These are phyloP conservation scores for Ammopiptanthus mongolicus DNA, from an alignment of 306 rosid species.

Conservation along the genomic window DNA sequence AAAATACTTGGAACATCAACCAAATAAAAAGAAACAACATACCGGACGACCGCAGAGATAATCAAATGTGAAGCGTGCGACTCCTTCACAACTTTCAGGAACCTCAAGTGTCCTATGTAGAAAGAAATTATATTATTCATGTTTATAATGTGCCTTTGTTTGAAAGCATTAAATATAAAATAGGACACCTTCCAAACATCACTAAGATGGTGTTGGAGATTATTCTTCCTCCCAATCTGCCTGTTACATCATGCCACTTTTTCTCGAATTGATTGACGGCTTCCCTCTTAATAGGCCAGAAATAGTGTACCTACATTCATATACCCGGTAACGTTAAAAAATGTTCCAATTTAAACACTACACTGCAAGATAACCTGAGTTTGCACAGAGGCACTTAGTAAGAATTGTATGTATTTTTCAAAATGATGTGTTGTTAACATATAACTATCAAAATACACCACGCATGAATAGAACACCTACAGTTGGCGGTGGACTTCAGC, in stretches of 20 bases:
- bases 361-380: background rate
- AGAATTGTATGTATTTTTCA: background rate
- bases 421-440: background rate
- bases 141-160: background rate
- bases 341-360: slow-evolving; percentile 8
- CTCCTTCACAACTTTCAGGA: slow-evolving; percentile 76
- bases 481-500: background rate
- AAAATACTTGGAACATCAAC: background rate
- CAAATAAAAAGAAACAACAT: slow-evolving; percentile 26
- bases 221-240: slow-evolving; percentile 49
- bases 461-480: background rate
- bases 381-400: background rate
- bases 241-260: slow-evolving; percentile 63
- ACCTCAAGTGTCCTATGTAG: slow-evolving; percentile 68
- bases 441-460: slow-evolving; percentile 12
- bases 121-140: slow-evolving; percentile 13
- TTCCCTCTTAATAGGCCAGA: slow-evolving; percentile 64
- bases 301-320: slow-evolving; percentile 60
- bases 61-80: slow-evolving; percentile 81
- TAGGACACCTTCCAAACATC: slow-evolving; percentile 88
- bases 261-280: slow-evolving; percentile 55
- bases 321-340: slow-evolving; percentile 13
- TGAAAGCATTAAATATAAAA: slow-evolving; percentile 9
- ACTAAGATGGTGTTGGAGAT: slow-evolving; percentile 53
- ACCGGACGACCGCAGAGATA: slow-evolving; percentile 92